Evolutionary conservation across 441 rosid species (phyloP).

Genomic region (Gossypium davidsonii): DNA sequence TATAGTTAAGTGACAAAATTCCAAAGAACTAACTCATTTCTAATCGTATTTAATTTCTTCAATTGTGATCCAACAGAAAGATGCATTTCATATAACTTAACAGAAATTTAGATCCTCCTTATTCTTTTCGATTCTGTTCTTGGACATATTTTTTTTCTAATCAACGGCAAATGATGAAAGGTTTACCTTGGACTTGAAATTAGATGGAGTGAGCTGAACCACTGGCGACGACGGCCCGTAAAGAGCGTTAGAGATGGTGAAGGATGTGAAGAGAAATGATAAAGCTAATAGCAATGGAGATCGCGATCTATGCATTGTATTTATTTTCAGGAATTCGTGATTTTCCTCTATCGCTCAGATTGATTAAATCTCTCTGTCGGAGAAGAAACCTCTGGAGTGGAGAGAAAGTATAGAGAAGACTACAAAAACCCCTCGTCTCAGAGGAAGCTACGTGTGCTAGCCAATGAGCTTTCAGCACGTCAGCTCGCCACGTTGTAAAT

Average conservation of each 20-base stretch:
- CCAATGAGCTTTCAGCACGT: conserved; percentile 53
- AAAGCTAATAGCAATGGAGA: conserved; percentile 28
- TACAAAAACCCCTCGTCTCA: conserved; percentile 18
- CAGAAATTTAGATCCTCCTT: neutral
- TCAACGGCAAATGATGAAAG: conserved; percentile 1
- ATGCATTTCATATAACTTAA: neutral
- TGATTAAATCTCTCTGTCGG: neutral
- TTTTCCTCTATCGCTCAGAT: neutral
- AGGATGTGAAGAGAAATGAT: conserved; percentile 22
- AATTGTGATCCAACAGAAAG: neutral
- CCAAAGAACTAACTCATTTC: neutral
- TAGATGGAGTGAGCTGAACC: conserved; percentile 87
- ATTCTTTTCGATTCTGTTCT: neutral
- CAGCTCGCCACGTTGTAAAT: conserved; percentile 7
- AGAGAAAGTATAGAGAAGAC: neutral
- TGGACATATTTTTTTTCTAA: neutral
- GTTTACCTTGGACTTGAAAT: conserved; percentile 92
- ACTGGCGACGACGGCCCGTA: conserved; percentile 92
- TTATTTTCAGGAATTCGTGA: conserved; percentile 17
- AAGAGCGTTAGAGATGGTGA: conserved; percentile 44
- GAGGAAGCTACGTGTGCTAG: conserved; percentile 29
- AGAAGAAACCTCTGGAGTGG: neutral
- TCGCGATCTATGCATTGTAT: conserved; percentile 33
- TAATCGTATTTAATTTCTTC: neutral
- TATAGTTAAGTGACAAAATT: neutral